A percentile compares a stretch with the other conserved stretches of the same genome.
phyloP scores from a whole-genome alignment of 2,329 filamentous ascomycete genomes.

The Xenosphaeropsis pyriputrescens region DNA sequence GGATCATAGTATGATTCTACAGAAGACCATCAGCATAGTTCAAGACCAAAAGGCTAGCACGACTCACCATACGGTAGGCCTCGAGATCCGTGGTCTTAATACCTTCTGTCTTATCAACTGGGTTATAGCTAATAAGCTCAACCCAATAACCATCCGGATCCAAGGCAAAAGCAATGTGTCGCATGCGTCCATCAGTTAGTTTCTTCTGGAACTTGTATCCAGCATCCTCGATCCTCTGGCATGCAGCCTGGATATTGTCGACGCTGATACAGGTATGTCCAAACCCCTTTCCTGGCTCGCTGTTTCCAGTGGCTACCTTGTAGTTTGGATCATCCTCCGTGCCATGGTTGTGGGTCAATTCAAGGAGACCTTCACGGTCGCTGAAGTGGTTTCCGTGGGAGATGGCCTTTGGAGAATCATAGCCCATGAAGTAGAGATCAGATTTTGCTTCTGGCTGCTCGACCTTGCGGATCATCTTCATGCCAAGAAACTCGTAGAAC shows the following conservation, averaged over 20 bases:
- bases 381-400: constrained; percentile 57
- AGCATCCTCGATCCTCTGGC: constrained; percentile 71
- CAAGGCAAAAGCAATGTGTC: constrained; percentile 72
- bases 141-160: constrained; percentile 78
- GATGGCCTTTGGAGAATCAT: constrained; percentile 62
- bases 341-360: constrained; percentile 75
- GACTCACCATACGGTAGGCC: constrained; percentile 49
- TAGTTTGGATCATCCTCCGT: constrained; percentile 75
- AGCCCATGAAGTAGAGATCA: constrained; percentile 89
- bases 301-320: constrained; percentile 77
- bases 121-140: constrained; percentile 60
- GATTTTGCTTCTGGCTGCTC: constrained; percentile 81
- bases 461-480: constrained; percentile 70
- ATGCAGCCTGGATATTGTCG: constrained; percentile 74
- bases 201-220: constrained; percentile 92
- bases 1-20: constrained; percentile 75
- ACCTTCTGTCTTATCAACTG: constrained; percentile 52
- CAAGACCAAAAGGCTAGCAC: background rate
- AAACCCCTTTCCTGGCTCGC: constrained; percentile 66
- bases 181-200: constrained; percentile 72
- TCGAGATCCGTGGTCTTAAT: constrained; percentile 54
- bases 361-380: constrained; percentile 81
- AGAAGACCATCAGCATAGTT: background rate
- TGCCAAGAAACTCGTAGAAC: constrained; percentile 87
- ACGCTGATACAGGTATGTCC: constrained; percentile 68